Conservation (phyloP, 225 moss, liverwort and hornwort species). For the Anthoceros angustus region DNA sequence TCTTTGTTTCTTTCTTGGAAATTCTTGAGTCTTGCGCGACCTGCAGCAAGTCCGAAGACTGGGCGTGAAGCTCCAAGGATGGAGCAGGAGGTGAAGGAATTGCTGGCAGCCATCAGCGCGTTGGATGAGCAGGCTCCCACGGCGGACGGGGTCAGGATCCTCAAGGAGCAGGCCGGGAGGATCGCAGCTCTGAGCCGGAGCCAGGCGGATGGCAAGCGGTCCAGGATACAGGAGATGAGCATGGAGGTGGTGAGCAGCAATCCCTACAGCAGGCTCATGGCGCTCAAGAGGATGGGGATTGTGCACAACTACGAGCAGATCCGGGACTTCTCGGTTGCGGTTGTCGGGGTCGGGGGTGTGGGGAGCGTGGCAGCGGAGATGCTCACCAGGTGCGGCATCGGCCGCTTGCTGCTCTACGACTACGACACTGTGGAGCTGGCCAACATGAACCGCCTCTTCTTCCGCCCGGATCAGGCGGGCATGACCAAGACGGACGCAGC, state of each 20-base stretch:
- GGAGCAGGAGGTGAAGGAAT: slow-evolving; percentile 15
- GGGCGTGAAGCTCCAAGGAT: not conserved
- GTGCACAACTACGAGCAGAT: slow-evolving; percentile 85
- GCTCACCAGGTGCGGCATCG: slow-evolving; percentile 95
- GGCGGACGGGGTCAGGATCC: not conserved
- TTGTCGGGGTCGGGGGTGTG: slow-evolving; percentile 95
- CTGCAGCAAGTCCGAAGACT: no score
- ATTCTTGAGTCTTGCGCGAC: no score
- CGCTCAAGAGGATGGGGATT: slow-evolving; percentile 96
- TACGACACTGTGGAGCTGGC: slow-evolving; percentile 98
- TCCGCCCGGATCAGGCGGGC: slow-evolving; percentile 98
- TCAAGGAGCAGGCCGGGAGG: not conserved
- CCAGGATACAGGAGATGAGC: slow-evolving; percentile 61
- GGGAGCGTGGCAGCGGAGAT: slow-evolving; percentile 99
- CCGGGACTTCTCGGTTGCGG: slow-evolving; percentile 77
- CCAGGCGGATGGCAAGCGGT: not conserved
- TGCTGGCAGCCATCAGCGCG: slow-evolving; percentile 13
- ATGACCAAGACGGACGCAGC: slow-evolving; percentile 99
- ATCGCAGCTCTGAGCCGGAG: not conserved
- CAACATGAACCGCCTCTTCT: slow-evolving; percentile 98
- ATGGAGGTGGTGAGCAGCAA: slow-evolving; percentile 96
- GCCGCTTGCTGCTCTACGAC: slow-evolving; percentile 86
- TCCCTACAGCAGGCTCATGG: slow-evolving; percentile 98
- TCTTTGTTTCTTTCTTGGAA: no score
- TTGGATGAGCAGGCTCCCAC: slow-evolving; percentile 3